Percentiles rank a stretch among this genome's conserved stretches.
Conservation (phyloP, 2,329 filamentous ascomycete species). For the Clathrospora elynae region DNA sequence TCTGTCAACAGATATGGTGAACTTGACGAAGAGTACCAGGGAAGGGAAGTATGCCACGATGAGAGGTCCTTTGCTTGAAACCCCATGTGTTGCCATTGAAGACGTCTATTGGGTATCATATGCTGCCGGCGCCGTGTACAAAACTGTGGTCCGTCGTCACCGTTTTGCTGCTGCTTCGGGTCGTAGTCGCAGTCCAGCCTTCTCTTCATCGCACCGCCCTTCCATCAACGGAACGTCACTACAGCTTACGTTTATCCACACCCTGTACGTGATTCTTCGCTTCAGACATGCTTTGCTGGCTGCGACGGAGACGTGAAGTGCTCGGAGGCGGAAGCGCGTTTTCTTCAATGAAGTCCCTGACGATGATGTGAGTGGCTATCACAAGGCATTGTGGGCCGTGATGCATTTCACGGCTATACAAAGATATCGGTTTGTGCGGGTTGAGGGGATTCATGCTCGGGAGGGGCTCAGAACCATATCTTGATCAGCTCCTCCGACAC, state of each 20-base stretch:
- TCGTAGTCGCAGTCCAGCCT: not conserved
- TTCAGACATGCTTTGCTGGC: constrained; percentile 18
- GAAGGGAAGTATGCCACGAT: not conserved
- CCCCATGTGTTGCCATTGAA: constrained; percentile 10
- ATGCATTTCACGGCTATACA: constrained; percentile 1
- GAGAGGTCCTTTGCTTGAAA: not conserved
- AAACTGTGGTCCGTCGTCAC: constrained; percentile 1
- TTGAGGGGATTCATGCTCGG: constrained; percentile 14
- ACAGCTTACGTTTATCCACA: constrained; percentile 12
- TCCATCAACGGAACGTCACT: too few species aligned
- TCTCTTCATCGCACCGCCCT: constrained; percentile 1
- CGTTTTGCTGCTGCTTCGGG: not conserved
- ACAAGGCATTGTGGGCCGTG: not conserved
- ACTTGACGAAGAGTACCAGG: not conserved
- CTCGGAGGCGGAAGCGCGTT: constrained; percentile 11
- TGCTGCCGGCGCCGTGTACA: not conserved
- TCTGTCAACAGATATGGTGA: not conserved
- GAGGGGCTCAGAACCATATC: constrained; percentile 56
- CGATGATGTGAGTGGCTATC: constrained; percentile 14
- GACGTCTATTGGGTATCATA: constrained; percentile 17
- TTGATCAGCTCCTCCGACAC: constrained; percentile 73
- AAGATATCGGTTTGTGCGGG: constrained; percentile 9
- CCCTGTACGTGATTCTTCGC: constrained; percentile 15
- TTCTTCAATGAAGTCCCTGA: constrained; percentile 15
- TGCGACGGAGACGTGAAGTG: constrained; percentile 12